Conservation (phyloP, 441 rosid genomes). For the Gossypium gossypioides region DNA sequence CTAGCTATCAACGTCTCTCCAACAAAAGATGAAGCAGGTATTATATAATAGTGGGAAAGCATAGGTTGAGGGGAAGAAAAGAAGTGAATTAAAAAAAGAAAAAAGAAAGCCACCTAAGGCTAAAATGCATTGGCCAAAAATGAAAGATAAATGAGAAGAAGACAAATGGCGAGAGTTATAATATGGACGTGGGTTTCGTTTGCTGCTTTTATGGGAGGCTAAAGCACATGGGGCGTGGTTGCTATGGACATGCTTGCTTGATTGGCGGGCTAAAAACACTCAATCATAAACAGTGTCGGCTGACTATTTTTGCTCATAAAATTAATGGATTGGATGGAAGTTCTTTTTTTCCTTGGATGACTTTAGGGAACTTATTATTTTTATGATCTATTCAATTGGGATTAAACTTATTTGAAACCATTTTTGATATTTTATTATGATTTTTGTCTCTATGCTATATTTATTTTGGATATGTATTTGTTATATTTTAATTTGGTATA, state of each 20-base stretch:
- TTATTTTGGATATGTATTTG: too few relatives aligned
- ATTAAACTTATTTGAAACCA: too few relatives aligned
- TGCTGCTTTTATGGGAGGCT: constrained; percentile 23
- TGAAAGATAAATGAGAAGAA: neutral
- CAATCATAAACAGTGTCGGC: constrained; percentile 25
- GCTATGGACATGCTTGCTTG: constrained; percentile 43
- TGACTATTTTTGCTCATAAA: neutral
- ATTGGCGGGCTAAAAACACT: constrained; percentile 36
- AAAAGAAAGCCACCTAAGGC: neutral
- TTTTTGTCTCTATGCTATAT: too few relatives aligned
- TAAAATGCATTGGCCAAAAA: neutral
- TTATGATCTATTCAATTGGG: too few relatives aligned
- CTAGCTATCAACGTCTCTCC: neutral
- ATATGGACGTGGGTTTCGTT: constrained; percentile 15
- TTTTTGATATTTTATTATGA: too few relatives aligned
- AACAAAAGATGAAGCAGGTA: neutral
- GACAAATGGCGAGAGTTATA: constrained; percentile 17
- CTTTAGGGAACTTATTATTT: neutral
- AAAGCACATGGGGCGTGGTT: constrained; percentile 40
- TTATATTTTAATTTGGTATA: too few relatives aligned
- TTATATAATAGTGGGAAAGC: constrained; percentile 32
- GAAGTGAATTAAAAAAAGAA: constrained; percentile 6
- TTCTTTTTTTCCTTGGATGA: neutral
- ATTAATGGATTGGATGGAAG: neutral
- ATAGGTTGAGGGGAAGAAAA: constrained; percentile 20